Base-by-base conservation (phyloP, 495 filamentous ascomycete genomes). In the Penicillium lividum region DNA sequence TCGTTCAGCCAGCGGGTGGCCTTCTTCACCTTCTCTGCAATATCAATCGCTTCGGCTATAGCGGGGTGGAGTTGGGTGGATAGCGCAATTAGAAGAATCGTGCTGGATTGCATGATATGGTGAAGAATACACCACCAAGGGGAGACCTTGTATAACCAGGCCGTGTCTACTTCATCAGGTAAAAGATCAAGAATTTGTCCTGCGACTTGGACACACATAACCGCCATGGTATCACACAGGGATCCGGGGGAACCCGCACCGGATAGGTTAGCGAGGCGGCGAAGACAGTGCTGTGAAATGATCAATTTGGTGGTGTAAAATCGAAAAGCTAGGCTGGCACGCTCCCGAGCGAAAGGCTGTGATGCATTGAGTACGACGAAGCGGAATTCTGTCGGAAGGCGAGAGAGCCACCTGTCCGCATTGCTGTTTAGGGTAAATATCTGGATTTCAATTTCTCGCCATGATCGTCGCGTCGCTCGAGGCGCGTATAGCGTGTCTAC, bases 111-210 rank as follows among this genome's bases (percentile, higher is more conserved):
- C 73, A 85, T 84, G 5, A 88, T 58, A 54, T 82, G 80, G 63
- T 88, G 86, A 9, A 88, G 68, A 11, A 84, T 65, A 51, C 72
- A 77, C 83, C 84, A 88, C 84, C 84, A 88, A 8, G 83, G 82
- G 1, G 73, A 65, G 7, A 77, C 64, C 9, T 67, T 60, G 51
- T 83, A 83, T 2, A 86, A 62, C 58, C 65, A 72, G 15, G 45
- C 25, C 1, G 59, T 50, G 33, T 77, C 67, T 1, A 68, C 61
- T 27, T 67, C 43, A 5, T 75, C 68, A 2, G 78, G 79, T 0
- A 88, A 56, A 25, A 86, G 58, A 9, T 71, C 65, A 0, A 86
- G 63, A 51, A 81, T 79, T 13, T 75, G 64, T 11, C 68, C 58
- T 0, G 85, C 84, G 15, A 77, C 75, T 8, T 76, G 59, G 8